These are phyloP conservation scores for Alternaria tenuissima DNA, from an alignment of 2,329 filamentous ascomycete species.

Conservation along the genomic window DNA sequence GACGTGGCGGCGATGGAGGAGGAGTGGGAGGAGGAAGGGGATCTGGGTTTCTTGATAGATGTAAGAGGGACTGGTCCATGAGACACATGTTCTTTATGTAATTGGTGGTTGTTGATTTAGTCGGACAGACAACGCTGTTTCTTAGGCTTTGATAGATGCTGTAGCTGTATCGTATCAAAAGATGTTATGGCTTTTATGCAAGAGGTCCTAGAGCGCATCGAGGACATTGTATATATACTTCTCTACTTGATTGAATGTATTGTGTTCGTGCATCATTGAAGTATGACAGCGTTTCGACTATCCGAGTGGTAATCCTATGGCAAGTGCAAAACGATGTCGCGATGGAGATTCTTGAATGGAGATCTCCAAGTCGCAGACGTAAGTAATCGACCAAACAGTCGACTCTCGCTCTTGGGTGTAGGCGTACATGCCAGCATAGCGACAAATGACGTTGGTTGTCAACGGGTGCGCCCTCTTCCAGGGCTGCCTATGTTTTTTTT, in stretches of 20 bases:
- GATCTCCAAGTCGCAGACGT: background rate
- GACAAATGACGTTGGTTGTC: background rate
- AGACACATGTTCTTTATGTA: background rate
- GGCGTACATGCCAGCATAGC: background rate
- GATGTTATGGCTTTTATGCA: background rate
- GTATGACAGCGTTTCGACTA: background rate
- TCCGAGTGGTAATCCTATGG: background rate
- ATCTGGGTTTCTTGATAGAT: background rate
- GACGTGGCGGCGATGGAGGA: background rate
- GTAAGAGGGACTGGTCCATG: background rate
- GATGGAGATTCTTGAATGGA: background rate
- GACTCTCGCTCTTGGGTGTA: background rate
- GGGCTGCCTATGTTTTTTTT: background rate
- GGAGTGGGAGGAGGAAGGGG: background rate
- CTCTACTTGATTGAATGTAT: background rate
- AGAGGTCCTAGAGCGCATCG: background rate
- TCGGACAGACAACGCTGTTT: background rate
- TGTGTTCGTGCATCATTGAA: background rate
- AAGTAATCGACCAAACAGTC: background rate
- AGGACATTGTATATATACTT: background rate
- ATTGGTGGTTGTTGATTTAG: background rate
- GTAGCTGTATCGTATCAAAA: background rate
- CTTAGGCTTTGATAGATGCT: background rate
- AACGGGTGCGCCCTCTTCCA: background rate
- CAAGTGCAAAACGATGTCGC: background rate